Evolutionary conservation across 78 protist species (phyloP).

Genomic region (Fonticula alba): DNA sequence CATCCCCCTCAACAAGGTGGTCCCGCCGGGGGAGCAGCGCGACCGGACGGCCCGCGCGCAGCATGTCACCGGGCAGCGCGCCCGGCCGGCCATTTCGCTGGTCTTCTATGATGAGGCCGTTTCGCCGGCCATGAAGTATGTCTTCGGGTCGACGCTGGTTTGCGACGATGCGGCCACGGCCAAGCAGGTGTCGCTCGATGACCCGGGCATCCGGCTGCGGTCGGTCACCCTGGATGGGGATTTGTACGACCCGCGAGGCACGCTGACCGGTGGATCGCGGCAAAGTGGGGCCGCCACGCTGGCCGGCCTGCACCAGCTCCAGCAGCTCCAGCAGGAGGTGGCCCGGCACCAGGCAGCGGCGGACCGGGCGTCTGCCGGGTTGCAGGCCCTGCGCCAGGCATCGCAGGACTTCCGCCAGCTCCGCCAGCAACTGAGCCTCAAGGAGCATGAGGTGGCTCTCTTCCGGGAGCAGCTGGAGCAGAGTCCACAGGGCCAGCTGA

Average conservation of each 20-base stretch:
- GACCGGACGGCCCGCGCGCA: background rate
- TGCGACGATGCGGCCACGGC: conserved; percentile 45
- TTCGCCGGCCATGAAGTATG: conserved; percentile 68
- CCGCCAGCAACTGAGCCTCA: background rate
- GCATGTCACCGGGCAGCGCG: conserved; percentile 32
- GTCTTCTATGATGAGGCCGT: conserved; percentile 48
- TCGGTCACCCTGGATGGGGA: conserved; percentile 93
- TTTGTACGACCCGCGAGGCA: conserved; percentile 83
- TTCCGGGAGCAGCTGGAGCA: background rate
- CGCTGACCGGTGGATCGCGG: conserved; percentile 77
- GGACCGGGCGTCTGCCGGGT: background rate
- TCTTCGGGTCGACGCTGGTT: conserved; percentile 84
- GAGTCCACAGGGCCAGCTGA: background rate
- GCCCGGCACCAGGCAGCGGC: conserved; percentile 8
- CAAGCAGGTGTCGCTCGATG: conserved; percentile 45
- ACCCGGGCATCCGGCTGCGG: conserved; percentile 7
- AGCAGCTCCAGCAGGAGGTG: conserved; percentile 4
- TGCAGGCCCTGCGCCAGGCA: background rate
- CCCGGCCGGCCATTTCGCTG: conserved; percentile 39
- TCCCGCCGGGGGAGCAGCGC: no score
- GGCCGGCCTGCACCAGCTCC: conserved; percentile 18
- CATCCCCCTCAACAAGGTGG: conserved; percentile 89
- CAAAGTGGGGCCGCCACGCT: conserved; percentile 11
- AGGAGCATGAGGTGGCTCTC: background rate
- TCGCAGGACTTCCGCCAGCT: conserved; percentile 1